Base-by-base conservation (phyloP, 805 yeast species). In the Sugiyamaella marilandica region DNA sequence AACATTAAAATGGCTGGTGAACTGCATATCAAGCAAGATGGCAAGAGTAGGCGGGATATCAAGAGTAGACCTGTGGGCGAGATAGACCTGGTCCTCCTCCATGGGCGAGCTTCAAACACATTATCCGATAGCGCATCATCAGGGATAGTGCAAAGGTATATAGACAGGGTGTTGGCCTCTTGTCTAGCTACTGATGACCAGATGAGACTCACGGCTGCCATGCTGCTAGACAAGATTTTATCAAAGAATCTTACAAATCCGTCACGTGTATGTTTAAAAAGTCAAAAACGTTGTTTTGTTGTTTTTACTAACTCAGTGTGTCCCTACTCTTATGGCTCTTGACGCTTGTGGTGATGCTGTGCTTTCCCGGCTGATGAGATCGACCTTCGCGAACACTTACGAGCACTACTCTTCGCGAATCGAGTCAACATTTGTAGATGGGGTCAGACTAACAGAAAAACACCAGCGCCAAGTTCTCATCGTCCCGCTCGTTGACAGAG, bases 161-260 rank as follows among this genome's bases (percentile, higher is more conserved):
- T 83, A 48, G 33, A 19, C 2, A 31, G 68, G 2, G 74, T 85
- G 4, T 67, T 86, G 21, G 66, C 70, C 2, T 64, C 81, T 14
- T 80, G 88, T 51, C 56, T 81, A 0, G 59, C 64, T 2, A 75
- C 75, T 34, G 77, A 79, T 31, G 72, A 71, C 1, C 75, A 72
- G 2, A 68, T 67, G 45, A 78, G 87, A 1, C 66, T 71, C 29
- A 64, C 74, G 1, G 83, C 88, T 0, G 74, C 83, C 2, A 70
- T 74, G 32, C 80, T 82, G 55, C 62, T 87, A 41, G 80, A 76
- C 51, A 65, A 79, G 41, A 78, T 84, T 21, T 75, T 84, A 9
- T 74, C 74, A 29, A 73, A 81, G 50, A 95, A 95, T 0, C 84
- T 80, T 66, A 84, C 85, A 0, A 87, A 85, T 62, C 96, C 96